Percentiles rank a stretch among this genome's conserved stretches.
phyloP scores from a whole-genome alignment of 2,329 filamentous ascomycete species.

The Cryphonectria radicalis region DNA sequence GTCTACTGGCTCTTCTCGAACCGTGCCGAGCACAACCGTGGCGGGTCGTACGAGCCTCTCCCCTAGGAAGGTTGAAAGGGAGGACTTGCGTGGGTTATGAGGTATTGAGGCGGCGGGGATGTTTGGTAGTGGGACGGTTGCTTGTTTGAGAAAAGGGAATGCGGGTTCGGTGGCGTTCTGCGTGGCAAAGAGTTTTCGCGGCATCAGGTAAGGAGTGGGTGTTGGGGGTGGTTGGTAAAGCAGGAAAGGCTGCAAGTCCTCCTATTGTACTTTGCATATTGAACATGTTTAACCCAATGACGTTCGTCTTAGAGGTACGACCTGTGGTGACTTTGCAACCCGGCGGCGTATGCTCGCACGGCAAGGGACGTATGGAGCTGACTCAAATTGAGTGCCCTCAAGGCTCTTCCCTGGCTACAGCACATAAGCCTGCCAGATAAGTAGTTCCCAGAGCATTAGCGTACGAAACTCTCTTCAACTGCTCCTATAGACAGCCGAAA shows the following conservation, averaged over 20 bases:
- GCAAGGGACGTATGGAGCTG: not conserved
- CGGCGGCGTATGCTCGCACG: not conserved
- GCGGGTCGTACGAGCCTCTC: constrained; percentile 59
- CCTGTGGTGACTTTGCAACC: not conserved
- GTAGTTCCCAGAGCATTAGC: no score
- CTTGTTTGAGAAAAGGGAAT: not conserved
- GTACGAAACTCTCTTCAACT: not conserved
- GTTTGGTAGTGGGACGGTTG: not conserved
- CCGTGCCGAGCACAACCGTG: constrained; percentile 57
- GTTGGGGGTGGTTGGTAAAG: not conserved
- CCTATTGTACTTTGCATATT: not conserved
- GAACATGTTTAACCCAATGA: not conserved
- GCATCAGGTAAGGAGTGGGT: not conserved
- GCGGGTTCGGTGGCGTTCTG: not conserved
- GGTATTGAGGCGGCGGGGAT: not conserved
- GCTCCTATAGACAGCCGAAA: no score
- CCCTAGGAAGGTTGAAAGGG: constrained; percentile 29
- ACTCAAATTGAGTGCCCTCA: not conserved
- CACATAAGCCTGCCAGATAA: not conserved
- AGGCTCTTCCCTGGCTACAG: not conserved
- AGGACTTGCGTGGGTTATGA: not conserved
- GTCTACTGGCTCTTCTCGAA: constrained; percentile 69
- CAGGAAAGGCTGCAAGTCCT: not conserved
- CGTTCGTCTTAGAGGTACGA: not conserved
- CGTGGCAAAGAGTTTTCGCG: not conserved